Evolutionary conservation across 441 rosid genomes (phyloP), one percentile per base, ranked within the genome.

Genomic region (Manihot esculenta): DNA sequence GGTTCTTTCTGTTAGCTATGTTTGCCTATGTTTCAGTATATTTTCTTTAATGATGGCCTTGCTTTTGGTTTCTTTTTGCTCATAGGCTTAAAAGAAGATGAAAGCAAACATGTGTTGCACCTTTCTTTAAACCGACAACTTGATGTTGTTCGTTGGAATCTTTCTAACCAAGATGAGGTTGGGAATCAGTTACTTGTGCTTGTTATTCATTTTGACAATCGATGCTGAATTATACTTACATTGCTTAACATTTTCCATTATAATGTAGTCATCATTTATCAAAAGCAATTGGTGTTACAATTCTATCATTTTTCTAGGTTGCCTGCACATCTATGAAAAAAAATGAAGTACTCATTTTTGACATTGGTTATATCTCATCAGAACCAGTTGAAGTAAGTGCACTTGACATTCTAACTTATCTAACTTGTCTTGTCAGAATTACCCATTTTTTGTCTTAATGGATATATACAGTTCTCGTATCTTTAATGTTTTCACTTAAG

Each of bases 151-250:
- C 81, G 88, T 59, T 95, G 99, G 98, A 95, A 95, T 83, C 80
- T 80, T 66, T 81, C 84, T 66, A 86, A 89, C 82, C 97, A 91
- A 84, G 86, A 95, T 70, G 98, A 93, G 97, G 98, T 89, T 74
- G 53, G 76, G 30, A 26, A 70, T 70, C 57, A 23, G 53, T 75
- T 26, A 21, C 62, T 57, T 62, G n/a, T 9, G 21, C 33, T 47
- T 57, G 18, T 70, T 68, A 50, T 57, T 60, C 33, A 30, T 68
- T 75, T 42, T 69, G n/a, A 41, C 68, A 53, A 59, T 70, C 13
- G 18, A 47, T 41, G 26, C 4, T 13, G 42, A 49, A 48, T 45
- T 20, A 10, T 35, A 11, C 14, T 33, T 47, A 10, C 21, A 11
- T 20, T 33, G 13, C 21, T 23, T 14, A 57, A 20, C 26, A 2